Evolutionary conservation across 371 early-diverging fungal species (phyloP).

Genomic region (Mortierella sp.): DNA sequence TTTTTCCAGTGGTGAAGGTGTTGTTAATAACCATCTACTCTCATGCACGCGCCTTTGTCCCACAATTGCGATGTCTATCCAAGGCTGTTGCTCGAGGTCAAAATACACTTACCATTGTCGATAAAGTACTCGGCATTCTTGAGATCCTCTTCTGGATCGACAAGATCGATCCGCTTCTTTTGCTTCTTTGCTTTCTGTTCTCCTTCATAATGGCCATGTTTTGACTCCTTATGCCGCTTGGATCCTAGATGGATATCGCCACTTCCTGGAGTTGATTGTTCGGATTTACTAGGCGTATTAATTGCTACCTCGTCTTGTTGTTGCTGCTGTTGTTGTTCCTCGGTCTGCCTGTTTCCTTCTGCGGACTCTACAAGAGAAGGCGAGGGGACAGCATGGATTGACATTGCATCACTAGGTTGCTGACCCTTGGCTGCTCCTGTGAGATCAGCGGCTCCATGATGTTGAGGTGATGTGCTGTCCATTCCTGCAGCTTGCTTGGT

Average conservation of each 20-base stretch:
- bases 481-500: background rate
- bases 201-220: slow-evolving; percentile 43
- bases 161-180: slow-evolving; percentile 49
- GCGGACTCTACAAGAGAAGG: background rate
- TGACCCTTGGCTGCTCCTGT: background rate
- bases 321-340: background rate
- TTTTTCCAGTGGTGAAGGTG: background rate
- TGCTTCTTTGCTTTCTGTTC: slow-evolving; percentile 44
- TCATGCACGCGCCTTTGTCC: too few relatives aligned
- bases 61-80: background rate
- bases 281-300: background rate
- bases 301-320: background rate
- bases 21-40: background rate
- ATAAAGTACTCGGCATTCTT: slow-evolving; percentile 43
- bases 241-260: slow-evolving; percentile 31
- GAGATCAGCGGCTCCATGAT: slow-evolving; percentile 5
- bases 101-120: slow-evolving; percentile 45
- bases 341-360: background rate
- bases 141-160: slow-evolving; percentile 46
- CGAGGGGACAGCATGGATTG: background rate
- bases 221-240: slow-evolving; percentile 53
- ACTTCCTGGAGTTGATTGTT: slow-evolving; percentile 6
- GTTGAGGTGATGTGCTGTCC: background rate
- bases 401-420: background rate
- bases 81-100: background rate